Base-by-base conservation (phyloP, 345 rosid species). In the Brassica rapa region DNA sequence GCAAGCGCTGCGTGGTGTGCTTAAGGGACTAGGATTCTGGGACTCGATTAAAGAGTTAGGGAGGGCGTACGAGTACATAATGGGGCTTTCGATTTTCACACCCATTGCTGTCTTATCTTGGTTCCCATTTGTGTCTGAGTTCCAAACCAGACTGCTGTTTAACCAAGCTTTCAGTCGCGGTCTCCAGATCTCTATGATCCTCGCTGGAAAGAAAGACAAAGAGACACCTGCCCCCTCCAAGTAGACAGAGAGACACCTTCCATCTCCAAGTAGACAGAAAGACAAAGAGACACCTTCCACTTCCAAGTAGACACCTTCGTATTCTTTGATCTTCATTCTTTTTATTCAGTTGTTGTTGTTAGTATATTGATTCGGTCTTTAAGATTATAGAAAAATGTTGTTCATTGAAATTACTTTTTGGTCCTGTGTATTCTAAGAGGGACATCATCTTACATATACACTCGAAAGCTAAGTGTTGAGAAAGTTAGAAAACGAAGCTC, bases 81-180 rank as follows among this genome's bases (percentile, higher is more conserved):
- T 93, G 96, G 98, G 96, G 21, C 41, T 90, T 39, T 0, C 90
- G 12, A 74, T 96, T 61, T 93, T 96, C 88, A 78, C 80, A 66
- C 96, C 97, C 1, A 85, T 74, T 0, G 96, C 97, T 1, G 82
- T 90, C 24, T 77, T 93, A 74, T 91, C 99, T 1, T 96, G 89
- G 87, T 86, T 96, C 86, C 96, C 99, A 1, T 93, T 96, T 30
- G 93, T 93, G 6, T 91, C 89, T 0, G 98, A 91, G 85, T 79
- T 96, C 87, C 99, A 96, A 76, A 85, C 93, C 6, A 91, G 99
- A 8, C 75, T 93, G 75, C 91, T 96, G 43, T 96, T 96, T 87
- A 93, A 96, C 82, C 99, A 91, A 80, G 99, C 99, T 19, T 84
- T 96, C 61, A 90, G 99, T 64, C 89, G 95, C 84, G 98, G 99